Conservation (phyloP, 1,139 yeast species). For the Candida sojae region DNA sequence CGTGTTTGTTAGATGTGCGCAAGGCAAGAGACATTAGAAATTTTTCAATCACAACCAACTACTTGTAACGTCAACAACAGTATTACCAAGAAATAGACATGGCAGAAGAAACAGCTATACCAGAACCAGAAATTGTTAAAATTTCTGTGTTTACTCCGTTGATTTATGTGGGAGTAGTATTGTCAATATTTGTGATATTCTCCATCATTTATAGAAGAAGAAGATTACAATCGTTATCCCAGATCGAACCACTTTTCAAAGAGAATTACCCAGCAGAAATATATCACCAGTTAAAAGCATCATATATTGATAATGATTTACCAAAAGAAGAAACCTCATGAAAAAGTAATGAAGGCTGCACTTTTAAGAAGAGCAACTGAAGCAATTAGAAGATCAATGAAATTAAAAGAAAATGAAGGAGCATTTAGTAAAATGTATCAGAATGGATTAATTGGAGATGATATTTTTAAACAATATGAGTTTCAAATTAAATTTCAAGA, state of each 20-base stretch:
- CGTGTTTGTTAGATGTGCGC: background rate
- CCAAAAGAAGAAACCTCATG: constrained; percentile 64
- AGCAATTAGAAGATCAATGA: constrained; percentile 65
- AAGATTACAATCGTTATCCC: constrained; percentile 53
- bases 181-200: constrained; percentile 73
- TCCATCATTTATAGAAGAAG: constrained; percentile 69
- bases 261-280: constrained; percentile 67
- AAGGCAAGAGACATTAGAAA: background rate
- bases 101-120: constrained; percentile 16
- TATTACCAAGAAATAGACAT: constrained; percentile 1
- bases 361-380: constrained; percentile 74
- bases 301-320: constrained; percentile 39
- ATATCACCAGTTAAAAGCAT: constrained; percentile 58
- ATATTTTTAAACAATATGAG: constrained; percentile 75
- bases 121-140: constrained; percentile 23
- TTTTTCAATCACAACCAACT: background rate
- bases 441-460: constrained; percentile 90
- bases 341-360: constrained; percentile 83
- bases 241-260: constrained; percentile 69
- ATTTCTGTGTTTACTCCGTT: constrained; percentile 87
- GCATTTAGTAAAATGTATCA: constrained; percentile 73
- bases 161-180: constrained; percentile 70
- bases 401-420: constrained; percentile 72
- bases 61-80: background rate
- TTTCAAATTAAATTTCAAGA: constrained; percentile 79